Conservation (phyloP, 164 flowering plant species). For the Nymphaea colorata region DNA sequence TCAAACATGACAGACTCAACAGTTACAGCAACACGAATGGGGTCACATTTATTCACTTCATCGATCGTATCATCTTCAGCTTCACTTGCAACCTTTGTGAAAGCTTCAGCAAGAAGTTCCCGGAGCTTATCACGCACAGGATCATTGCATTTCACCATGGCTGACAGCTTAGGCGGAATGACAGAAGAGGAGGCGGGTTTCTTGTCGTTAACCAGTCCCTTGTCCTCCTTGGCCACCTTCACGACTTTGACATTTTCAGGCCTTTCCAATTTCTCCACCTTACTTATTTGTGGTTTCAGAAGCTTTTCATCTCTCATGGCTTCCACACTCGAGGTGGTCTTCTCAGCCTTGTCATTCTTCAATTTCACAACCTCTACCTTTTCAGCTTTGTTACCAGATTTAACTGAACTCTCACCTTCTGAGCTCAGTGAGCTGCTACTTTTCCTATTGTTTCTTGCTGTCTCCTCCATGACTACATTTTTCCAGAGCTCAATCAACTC, state of each 20-base stretch:
- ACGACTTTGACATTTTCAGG: slow-evolving; percentile 21
- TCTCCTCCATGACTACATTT: slow-evolving; percentile 57
- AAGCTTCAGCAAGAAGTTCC: slow-evolving; percentile 62
- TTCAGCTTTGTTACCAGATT: slow-evolving; percentile 3
- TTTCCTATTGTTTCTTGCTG: slow-evolving; percentile 34
- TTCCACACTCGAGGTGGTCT: slow-evolving; percentile 14
- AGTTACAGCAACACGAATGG: slow-evolving; percentile 57
- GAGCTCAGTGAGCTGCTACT: slow-evolving; percentile 20
- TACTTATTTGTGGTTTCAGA: slow-evolving; percentile 6
- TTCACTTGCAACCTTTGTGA: slow-evolving; percentile 51
- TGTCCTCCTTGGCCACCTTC: slow-evolving; percentile 27
- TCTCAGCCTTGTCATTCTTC: slow-evolving; percentile 28
- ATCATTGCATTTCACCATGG: slow-evolving; percentile 63
- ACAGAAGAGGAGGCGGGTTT: slow-evolving; percentile 20
- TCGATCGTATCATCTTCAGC: slow-evolving; percentile 39
- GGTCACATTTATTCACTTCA: slow-evolving; percentile 53
- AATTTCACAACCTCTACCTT: slow-evolving; percentile 11
- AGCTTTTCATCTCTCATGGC: slow-evolving; percentile 19
- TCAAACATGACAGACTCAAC: slow-evolving; percentile 81
- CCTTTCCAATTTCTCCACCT: slow-evolving; percentile 16
- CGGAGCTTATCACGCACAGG: slow-evolving; percentile 61
- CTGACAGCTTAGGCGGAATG: slow-evolving; percentile 54
- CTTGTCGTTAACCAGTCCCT: slow-evolving; percentile 10
- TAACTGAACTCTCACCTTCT: slow-evolving; percentile 2
- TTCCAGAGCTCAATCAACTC: slow-evolving; percentile 80